These are phyloP conservation scores for Chlorella ohadii DNA, from an alignment of 139 green algal genomes.

Conservation along the genomic window DNA sequence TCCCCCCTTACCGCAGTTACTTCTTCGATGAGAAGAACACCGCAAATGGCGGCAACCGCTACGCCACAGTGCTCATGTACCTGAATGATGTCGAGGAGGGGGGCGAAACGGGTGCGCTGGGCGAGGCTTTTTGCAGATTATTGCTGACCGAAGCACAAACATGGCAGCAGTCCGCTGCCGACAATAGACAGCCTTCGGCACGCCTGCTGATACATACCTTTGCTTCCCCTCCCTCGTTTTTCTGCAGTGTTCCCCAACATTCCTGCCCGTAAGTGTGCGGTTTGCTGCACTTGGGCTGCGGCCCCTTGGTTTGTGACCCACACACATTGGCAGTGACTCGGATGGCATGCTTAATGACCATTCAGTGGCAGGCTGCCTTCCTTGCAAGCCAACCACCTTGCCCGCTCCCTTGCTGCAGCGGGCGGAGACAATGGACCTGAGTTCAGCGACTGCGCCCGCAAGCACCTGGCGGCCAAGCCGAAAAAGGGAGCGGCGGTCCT, in stretches of 20 bases:
- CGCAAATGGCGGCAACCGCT: conserved; percentile 78
- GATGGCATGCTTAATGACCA: too few relatives aligned
- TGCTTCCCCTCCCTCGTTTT: too few relatives aligned
- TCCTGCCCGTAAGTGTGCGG: conserved; percentile 46
- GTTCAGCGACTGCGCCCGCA: conserved; percentile 68
- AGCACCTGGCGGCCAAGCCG: conserved; percentile 67
- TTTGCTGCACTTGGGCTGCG: too few relatives aligned
- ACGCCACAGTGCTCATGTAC: conserved; percentile 85
- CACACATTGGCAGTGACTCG: too few relatives aligned
- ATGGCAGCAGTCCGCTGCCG: too few relatives aligned
- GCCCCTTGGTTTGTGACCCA: too few relatives aligned
- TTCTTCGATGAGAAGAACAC: conserved; percentile 68
- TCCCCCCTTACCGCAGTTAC: conserved; percentile 41
- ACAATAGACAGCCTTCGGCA: too few relatives aligned
- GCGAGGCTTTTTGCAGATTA: too few relatives aligned
- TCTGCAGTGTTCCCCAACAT: conserved; percentile 67
- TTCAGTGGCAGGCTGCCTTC: too few relatives aligned
- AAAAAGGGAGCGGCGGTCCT: conserved; percentile 62
- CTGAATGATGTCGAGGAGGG: conserved; percentile 79
- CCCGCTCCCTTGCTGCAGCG: not conserved
- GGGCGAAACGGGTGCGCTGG: conserved; percentile 67
- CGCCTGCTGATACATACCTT: too few relatives aligned
- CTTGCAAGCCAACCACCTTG: too few relatives aligned
- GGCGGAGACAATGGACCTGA: conserved; percentile 47
- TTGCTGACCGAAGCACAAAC: too few relatives aligned